phyloP scores from a whole-genome alignment of 495 filamentous ascomycete species.

The Glutinoglossum americanum region DNA sequence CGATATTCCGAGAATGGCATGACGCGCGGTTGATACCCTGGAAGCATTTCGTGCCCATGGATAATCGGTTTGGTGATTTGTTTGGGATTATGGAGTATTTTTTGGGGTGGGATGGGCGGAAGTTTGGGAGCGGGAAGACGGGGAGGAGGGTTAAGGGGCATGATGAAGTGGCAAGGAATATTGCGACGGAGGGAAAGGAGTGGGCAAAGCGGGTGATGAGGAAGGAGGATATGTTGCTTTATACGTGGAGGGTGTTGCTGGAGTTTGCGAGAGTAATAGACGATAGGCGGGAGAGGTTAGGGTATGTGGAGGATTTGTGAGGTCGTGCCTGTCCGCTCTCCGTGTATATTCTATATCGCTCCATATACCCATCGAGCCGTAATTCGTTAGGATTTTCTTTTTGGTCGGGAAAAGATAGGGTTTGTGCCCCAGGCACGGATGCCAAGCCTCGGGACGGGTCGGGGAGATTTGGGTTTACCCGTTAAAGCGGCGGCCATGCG shows the following conservation, averaged over 20 bases:
- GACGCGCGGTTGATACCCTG: slow-evolving; percentile 13
- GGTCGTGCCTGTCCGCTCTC: no score
- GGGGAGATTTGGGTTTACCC: no score
- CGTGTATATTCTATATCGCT: no score
- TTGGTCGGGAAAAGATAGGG: no score
- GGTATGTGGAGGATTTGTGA: slow-evolving; percentile 31
- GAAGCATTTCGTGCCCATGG: slow-evolving; percentile 45
- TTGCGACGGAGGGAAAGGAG: slow-evolving; percentile 37
- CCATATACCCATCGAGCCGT: no score
- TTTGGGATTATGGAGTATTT: slow-evolving; percentile 68
- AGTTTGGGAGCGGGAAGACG: slow-evolving; percentile 10
- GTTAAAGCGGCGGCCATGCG: no score
- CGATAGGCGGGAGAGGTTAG: slow-evolving; percentile 41
- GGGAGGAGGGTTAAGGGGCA: slow-evolving; percentile 24
- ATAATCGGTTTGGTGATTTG: slow-evolving; percentile 54
- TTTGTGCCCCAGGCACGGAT: no score
- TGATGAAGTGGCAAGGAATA: slow-evolving; percentile 35
- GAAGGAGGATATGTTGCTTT: slow-evolving; percentile 52
- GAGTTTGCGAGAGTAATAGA: slow-evolving; percentile 49
- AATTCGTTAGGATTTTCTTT: no score
- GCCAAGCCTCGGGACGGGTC: no score
- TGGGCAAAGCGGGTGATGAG: slow-evolving; percentile 51
- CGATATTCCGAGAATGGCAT: slow-evolving; percentile 20
- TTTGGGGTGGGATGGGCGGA: slow-evolving; percentile 26
- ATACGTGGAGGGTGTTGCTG: slow-evolving; percentile 43